Evolutionary conservation across 306 rosid genomes (phyloP).

Genomic region (Astragalus membranaceus): DNA sequence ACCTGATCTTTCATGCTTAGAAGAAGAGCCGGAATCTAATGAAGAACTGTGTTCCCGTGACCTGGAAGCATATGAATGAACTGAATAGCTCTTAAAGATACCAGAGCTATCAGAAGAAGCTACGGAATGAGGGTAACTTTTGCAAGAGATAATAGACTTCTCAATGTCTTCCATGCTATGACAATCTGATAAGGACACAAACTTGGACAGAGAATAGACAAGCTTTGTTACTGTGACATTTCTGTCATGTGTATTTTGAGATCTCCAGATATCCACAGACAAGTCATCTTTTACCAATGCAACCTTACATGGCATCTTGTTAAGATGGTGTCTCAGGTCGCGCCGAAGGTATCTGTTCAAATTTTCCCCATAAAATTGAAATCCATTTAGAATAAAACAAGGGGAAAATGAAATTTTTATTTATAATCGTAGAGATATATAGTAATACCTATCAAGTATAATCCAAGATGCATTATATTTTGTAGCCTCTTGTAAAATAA

Average conservation of each 20-base stretch:
- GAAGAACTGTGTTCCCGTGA: slow-evolving; percentile 21
- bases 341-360: slow-evolving; percentile 52
- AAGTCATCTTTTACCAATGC: slow-evolving; percentile 52
- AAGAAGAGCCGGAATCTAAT: slow-evolving; percentile 26
- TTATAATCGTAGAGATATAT: no score
- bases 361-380: slow-evolving; percentile 4
- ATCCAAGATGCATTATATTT: slow-evolving; percentile 57
- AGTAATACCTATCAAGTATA: slow-evolving; percentile 62
- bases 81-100: slow-evolving; percentile 11
- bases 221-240: slow-evolving; percentile 32
- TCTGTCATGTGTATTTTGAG: slow-evolving; percentile 17
- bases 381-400: background rate
- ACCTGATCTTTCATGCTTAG: slow-evolving; percentile 57
- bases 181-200: slow-evolving; percentile 30
- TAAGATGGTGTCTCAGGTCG: slow-evolving; percentile 46
- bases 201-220: slow-evolving; percentile 45
- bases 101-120: slow-evolving; percentile 29
- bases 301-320: slow-evolving; percentile 61
- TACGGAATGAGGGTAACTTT: slow-evolving; percentile 20
- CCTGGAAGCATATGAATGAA: slow-evolving; percentile 24
- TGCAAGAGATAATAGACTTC: slow-evolving; percentile 26
- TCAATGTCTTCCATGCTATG: slow-evolving; percentile 27
- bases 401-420: no score
- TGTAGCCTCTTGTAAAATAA: slow-evolving; percentile 57
- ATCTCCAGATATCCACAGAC: slow-evolving; percentile 36